Evolutionary conservation across 768 basidiomycete species (phyloP).

Genomic region (Suillus discolor): DNA sequence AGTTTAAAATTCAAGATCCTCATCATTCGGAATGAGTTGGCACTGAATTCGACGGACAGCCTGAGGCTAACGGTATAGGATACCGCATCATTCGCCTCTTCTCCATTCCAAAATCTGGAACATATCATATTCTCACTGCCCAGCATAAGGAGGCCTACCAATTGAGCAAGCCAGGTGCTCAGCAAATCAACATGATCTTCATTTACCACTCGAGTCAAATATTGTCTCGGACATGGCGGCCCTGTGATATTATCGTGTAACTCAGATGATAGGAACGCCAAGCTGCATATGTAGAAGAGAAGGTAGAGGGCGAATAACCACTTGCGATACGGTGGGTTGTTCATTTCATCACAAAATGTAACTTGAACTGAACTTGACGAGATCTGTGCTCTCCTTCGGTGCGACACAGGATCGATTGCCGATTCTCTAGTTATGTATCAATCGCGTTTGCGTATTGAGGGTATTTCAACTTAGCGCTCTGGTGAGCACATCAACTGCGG

Average conservation of each 20-base stretch:
- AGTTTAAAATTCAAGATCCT: background rate
- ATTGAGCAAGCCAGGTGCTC: background rate
- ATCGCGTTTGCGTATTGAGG: too few relatives aligned
- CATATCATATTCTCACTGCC: background rate
- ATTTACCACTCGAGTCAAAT: background rate
- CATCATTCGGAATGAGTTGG: background rate
- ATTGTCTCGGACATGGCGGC: background rate
- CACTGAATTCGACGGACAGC: background rate
- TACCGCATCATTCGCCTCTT: background rate
- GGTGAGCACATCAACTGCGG: background rate
- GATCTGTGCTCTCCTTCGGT: too few relatives aligned
- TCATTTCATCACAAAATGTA: background rate
- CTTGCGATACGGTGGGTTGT: background rate
- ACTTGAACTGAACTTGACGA: too few relatives aligned
- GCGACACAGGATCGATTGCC: too few relatives aligned
- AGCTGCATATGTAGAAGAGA: background rate
- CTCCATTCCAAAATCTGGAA: background rate
- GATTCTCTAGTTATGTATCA: too few relatives aligned
- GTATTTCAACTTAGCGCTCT: background rate
- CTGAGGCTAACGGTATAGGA: background rate
- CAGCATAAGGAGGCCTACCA: background rate
- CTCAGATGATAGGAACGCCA: background rate
- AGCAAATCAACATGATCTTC: background rate
- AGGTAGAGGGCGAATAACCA: too few relatives aligned
- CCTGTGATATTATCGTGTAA: background rate